A percentile compares a stretch with the other conserved stretches of the same genome.
These are phyloP conservation scores for Penicillium lividum DNA, from an alignment of 495 filamentous ascomycete species.

Conservation along the genomic window DNA sequence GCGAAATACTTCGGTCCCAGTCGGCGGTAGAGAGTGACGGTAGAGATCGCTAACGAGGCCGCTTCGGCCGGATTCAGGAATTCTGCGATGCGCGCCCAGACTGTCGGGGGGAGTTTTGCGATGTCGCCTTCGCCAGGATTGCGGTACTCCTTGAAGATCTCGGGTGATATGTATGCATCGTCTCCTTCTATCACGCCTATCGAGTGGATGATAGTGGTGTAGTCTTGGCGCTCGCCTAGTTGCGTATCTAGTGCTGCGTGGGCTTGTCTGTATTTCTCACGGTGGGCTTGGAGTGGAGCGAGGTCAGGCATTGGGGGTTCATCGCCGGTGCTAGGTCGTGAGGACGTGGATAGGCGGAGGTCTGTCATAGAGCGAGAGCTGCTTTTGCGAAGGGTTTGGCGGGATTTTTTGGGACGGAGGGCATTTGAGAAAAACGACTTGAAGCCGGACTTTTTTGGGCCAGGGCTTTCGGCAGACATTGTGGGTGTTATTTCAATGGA, in stretches of 20 bases:
- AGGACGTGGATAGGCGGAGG: conserved; percentile 27
- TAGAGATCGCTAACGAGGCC: conserved; percentile 50
- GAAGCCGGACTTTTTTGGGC: conserved; percentile 35
- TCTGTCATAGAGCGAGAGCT: conserved; percentile 36
- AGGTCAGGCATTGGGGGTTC: conserved; percentile 39
- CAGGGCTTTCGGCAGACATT: conserved; percentile 41
- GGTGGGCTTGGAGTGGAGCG: conserved; percentile 41
- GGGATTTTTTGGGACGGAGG: conserved; percentile 48
- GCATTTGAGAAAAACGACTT: conserved; percentile 37
- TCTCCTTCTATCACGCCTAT: conserved; percentile 41
- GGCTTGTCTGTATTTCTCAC: conserved; percentile 37
- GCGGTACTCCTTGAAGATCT: conserved; percentile 24
- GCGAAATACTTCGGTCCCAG: conserved; percentile 39
- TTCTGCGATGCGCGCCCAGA: conserved; percentile 46
- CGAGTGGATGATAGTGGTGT: conserved; percentile 50
- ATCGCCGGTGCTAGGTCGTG: conserved; percentile 26
- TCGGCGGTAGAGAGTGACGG: conserved; percentile 42
- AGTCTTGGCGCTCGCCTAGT: conserved; percentile 50
- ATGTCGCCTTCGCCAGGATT: conserved; percentile 47
- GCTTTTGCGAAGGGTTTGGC: conserved; percentile 46
- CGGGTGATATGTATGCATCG: conserved; percentile 23
- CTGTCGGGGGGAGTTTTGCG: conserved; percentile 39
- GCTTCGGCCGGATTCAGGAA: conserved; percentile 45
- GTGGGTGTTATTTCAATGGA: neutral
- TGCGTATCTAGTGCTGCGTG: conserved; percentile 43